A percentile compares a stretch with the other conserved stretches of the same genome.
Conservation (phyloP, 441 rosid genomes). For the Eutrema salsugineum region DNA sequence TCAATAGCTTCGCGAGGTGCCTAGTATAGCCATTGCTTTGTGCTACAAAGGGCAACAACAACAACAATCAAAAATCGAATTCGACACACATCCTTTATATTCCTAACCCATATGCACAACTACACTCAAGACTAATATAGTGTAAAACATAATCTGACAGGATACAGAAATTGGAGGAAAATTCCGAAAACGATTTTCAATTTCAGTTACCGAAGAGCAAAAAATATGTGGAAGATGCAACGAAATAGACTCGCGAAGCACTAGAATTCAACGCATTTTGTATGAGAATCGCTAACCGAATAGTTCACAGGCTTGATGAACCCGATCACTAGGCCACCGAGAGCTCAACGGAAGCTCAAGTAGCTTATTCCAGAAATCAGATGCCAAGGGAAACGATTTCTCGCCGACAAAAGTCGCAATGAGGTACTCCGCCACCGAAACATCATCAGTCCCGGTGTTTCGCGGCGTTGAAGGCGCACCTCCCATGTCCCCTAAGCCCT, state of each 20-base stretch:
- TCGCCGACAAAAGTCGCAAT: slow-evolving; percentile 81
- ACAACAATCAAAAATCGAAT: neutral
- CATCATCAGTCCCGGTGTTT: slow-evolving; percentile 46
- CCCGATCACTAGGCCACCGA: slow-evolving; percentile 69
- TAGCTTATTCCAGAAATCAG: slow-evolving; percentile 96
- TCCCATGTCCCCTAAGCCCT: slow-evolving; percentile 49
- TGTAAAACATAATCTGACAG: neutral
- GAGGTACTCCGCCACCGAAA: slow-evolving; percentile 56
- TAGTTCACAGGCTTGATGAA: slow-evolving; percentile 71
- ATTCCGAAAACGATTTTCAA: neutral
- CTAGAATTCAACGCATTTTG: neutral
- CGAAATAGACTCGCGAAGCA: neutral
- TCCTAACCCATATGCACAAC: neutral
- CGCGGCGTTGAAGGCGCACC: slow-evolving; percentile 89
- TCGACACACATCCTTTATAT: neutral
- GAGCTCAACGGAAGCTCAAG: slow-evolving; percentile 79
- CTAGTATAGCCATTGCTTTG: slow-evolving; percentile 72
- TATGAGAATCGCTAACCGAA: slow-evolving; percentile 50
- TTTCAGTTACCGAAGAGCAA: neutral
- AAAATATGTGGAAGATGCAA: neutral
- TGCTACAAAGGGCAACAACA: slow-evolving; percentile 39
- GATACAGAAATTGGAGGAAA: neutral
- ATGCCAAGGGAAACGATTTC: slow-evolving; percentile 77
- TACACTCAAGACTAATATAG: neutral
- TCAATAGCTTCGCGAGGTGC: slow-evolving; percentile 87